A percentile compares a stretch with the other conserved stretches of the same genome.
Evolutionary conservation across 1,284 basidiomycete genomes (phyloP).

Genomic region (Apiotrichum porosum): DNA sequence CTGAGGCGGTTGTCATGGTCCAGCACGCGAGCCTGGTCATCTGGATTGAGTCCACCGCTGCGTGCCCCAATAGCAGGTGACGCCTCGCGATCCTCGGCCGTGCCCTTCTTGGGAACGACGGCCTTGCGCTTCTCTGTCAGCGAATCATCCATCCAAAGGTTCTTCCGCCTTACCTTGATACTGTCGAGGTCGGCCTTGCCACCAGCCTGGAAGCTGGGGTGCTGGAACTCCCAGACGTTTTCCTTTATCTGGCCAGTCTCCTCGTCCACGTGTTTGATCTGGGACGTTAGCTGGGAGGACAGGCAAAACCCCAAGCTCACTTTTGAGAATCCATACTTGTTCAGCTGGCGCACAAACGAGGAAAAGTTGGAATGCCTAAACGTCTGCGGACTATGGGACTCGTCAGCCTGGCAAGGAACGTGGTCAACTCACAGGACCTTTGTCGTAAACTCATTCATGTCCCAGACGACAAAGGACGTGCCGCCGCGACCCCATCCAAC

Average conservation of each 20-base stretch:
- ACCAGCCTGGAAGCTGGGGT: conserved; percentile 88
- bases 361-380: conserved; percentile 98
- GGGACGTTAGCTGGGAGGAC: neutral
- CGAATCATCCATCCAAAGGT: neutral
- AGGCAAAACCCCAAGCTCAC: conserved; percentile 46
- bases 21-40: conserved; percentile 30
- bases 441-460: conserved; percentile 97
- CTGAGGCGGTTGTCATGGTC: conserved; percentile 36
- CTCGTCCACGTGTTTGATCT: conserved; percentile 46
- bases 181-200: conserved; percentile 80
- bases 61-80: conserved; percentile 22
- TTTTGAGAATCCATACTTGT: conserved; percentile 99
- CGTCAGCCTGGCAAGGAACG: neutral
- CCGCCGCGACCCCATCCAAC: conserved; percentile 81
- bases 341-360: conserved; percentile 86
- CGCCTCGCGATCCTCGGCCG: conserved; percentile 25
- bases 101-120: conserved; percentile 51
- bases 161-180: conserved; percentile 64
- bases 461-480: conserved; percentile 92
- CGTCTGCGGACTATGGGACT: conserved; percentile 60
- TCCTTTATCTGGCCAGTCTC: conserved; percentile 40
- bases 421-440: conserved; percentile 59
- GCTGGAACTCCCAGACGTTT: conserved; percentile 83
- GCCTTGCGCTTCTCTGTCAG: conserved; percentile 61
- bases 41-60: conserved; percentile 16